Evolutionary conservation across 2,329 filamentous ascomycete genomes (phyloP).

Genomic region (Verticillium albo-atrum): DNA sequence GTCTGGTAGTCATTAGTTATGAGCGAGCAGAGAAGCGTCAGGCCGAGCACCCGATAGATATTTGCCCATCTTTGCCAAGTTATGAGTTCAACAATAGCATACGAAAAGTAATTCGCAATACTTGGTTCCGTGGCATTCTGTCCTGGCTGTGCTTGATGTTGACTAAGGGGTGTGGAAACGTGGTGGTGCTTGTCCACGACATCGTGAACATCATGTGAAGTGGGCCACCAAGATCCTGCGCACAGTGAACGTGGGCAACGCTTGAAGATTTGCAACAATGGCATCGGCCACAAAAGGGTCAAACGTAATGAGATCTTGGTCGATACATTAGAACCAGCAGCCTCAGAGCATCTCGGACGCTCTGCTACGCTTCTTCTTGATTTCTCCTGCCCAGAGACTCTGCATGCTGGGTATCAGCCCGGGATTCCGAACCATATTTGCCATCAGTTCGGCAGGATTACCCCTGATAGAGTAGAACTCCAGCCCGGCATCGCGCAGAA

Average conservation of each 20-base stretch:
- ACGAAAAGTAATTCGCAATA: constrained; percentile 81
- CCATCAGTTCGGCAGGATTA: constrained; percentile 72
- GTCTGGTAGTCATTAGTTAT: constrained; percentile 37
- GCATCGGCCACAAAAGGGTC: constrained; percentile 77
- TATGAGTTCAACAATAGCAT: constrained; percentile 83
- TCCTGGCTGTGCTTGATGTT: constrained; percentile 75
- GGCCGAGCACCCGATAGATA: constrained; percentile 66
- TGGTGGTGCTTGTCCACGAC: constrained; percentile 83
- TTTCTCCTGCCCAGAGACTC: constrained; percentile 69
- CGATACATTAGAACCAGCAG: constrained; percentile 82
- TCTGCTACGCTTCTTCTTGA: constrained; percentile 67
- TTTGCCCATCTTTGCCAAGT: constrained; percentile 76
- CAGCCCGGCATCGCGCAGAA: constrained; percentile 65
- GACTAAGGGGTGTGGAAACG: constrained; percentile 81
- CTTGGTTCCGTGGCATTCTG: too few relatives aligned
- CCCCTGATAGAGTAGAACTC: constrained; percentile 77
- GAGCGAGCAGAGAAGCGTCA: constrained; percentile 55
- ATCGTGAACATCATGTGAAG: constrained; percentile 92
- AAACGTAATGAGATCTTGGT: constrained; percentile 49
- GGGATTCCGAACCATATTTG: constrained; percentile 88
- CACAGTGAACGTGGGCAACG: constrained; percentile 73
- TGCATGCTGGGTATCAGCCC: constrained; percentile 81
- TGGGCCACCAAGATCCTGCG: constrained; percentile 70
- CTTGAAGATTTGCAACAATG: constrained; percentile 75
- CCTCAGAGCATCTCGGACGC: constrained; percentile 78